These are phyloP conservation scores for Alternaria longipes DNA, from an alignment of 2,329 filamentous ascomycete genomes.

Conservation along the genomic window DNA sequence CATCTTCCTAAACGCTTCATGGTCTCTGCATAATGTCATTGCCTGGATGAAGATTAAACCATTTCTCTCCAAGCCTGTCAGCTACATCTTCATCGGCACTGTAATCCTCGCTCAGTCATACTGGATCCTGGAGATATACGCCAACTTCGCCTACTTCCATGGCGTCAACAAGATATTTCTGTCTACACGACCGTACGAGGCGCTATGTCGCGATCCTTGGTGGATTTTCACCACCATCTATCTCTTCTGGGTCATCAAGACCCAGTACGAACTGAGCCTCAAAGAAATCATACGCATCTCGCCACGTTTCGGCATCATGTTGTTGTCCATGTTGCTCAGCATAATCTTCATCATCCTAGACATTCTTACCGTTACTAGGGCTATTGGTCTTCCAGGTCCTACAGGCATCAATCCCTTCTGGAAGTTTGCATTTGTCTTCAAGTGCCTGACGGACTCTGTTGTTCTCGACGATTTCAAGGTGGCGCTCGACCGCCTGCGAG, in stretches of 20 bases:
- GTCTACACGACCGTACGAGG: slow-evolving; percentile 67
- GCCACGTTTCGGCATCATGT: slow-evolving; percentile 70
- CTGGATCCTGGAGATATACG: slow-evolving; percentile 71
- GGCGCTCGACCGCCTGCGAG: slow-evolving; percentile 57
- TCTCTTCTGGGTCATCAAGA: slow-evolving; percentile 70
- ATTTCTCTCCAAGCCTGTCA: slow-evolving; percentile 62
- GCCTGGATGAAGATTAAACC: slow-evolving; percentile 73
- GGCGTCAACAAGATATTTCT: slow-evolving; percentile 63
- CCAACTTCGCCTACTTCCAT: slow-evolving; percentile 72
- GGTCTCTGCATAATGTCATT: slow-evolving; percentile 72
- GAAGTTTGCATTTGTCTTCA: slow-evolving; percentile 72
- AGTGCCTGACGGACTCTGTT: slow-evolving; percentile 72
- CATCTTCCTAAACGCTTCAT: slow-evolving; percentile 69
- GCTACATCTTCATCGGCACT: slow-evolving; percentile 66
- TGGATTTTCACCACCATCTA: slow-evolving; percentile 70
- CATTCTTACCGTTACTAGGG: slow-evolving; percentile 66
- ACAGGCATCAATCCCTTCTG: slow-evolving; percentile 73
- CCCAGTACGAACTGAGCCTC: slow-evolving; percentile 67
- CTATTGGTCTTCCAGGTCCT: slow-evolving; percentile 50
- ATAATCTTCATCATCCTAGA: slow-evolving; percentile 70
- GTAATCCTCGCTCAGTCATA: slow-evolving; percentile 69
- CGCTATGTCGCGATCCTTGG: slow-evolving; percentile 72
- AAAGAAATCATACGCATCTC: slow-evolving; percentile 67
- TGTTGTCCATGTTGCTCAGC: slow-evolving; percentile 68
- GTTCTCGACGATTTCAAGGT: slow-evolving; percentile 76